Base-by-base conservation (phyloP, 169 alveolate species). In the Hammondia hammondi region DNA sequence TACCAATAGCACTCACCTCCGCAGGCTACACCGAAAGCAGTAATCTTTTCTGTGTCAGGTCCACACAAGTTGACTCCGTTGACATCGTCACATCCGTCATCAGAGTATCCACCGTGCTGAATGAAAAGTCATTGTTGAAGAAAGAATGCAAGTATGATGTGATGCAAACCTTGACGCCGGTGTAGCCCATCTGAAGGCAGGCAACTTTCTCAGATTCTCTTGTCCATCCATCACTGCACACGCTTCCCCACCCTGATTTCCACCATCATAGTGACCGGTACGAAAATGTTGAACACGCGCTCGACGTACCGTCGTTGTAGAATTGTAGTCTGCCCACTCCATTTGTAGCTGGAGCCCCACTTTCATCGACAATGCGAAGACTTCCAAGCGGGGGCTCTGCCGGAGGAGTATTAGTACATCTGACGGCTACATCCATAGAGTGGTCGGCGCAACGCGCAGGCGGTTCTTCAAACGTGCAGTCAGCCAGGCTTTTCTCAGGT, bases 1-100 rank as follows among this genome's bases (percentile, higher is more conserved):
- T 21, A 70, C n/a, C n/a, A 10, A 6, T 24, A 32, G 56, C 91
- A 96, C 92, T 90, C 88, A 94, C 99, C 99, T 72, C 93, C 93
- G 93, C 99, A 98, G 84, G 96, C 95, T 82, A 98, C 96, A 93
- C 97, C 97, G 43, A 96, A 98, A 46, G 97, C 98, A 43, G 97
- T 96, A 70, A 98, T 98, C 94, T 96, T 97, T 72, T 96, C 97
- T 32, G 95, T 94, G 56, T 95, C 96, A 46, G 96, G 97, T 1
- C 98, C 99, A 94, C 99, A 98, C 27, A 97, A 96, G 94, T 98
- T 97, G 46, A 96, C 97, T 27, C 99, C 99, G 46, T 96, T 94
- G 67, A 98, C 96, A 57, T 97, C 97, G 45, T 97, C 89, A 56
- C 99, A 98, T 39, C 95, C 96, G 37, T 96, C 96, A 35, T 96